Conservation (phyloP, 2,329 filamentous ascomycete genomes). For the Fusarium pseudonygamai region DNA sequence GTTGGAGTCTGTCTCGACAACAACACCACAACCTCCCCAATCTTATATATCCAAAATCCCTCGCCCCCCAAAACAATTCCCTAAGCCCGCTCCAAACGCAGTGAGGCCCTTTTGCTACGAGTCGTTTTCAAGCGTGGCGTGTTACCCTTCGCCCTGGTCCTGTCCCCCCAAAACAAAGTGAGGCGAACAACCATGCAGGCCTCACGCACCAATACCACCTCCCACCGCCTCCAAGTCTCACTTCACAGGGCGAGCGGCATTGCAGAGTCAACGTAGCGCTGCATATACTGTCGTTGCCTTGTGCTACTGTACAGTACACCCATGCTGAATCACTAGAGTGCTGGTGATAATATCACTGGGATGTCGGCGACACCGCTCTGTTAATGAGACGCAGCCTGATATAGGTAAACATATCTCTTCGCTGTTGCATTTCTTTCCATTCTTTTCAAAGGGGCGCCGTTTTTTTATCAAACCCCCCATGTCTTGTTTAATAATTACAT, state of each 20-base stretch:
- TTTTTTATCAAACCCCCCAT: slow-evolving; percentile 23
- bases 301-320: neutral
- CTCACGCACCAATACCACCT: slow-evolving; percentile 21
- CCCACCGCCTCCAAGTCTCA: slow-evolving; percentile 16
- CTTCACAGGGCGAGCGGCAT: slow-evolving; percentile 3
- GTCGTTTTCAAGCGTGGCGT: slow-evolving; percentile 27
- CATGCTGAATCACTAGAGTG: neutral
- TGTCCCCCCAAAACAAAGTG: slow-evolving; percentile 22
- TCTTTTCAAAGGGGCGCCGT: slow-evolving; percentile 33
- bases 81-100: neutral
- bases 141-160: slow-evolving; percentile 15
- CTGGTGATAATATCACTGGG: neutral
- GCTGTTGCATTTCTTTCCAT: slow-evolving; percentile 32
- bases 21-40: neutral
- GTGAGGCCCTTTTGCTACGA: slow-evolving; percentile 19
- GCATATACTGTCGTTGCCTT: slow-evolving; percentile 12
- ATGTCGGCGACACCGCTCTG: neutral
- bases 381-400: neutral
- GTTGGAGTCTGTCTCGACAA: neutral
- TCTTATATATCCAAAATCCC: slow-evolving; percentile 18
- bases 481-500: slow-evolving; percentile 44
- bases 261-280: slow-evolving; percentile 18
- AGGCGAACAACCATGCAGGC: slow-evolving; percentile 32
- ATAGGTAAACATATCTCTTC: neutral
- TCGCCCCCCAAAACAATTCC: neutral